Evolutionary conservation across 441 rosid genomes (phyloP).

Genomic region (Croton laevigatus): DNA sequence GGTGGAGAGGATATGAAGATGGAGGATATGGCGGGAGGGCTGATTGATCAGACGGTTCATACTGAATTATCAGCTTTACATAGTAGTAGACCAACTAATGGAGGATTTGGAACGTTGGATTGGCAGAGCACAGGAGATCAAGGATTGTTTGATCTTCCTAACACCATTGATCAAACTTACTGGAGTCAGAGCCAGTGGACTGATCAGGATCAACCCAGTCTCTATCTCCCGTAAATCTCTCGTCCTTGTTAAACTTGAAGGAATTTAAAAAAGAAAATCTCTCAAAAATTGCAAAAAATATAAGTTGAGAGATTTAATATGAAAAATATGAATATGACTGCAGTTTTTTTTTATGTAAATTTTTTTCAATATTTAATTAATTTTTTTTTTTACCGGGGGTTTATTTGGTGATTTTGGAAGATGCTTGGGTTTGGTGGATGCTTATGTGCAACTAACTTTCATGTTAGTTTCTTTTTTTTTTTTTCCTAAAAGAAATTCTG

Average conservation of each 20-base stretch:
- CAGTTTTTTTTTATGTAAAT: slow-evolving; percentile 26
- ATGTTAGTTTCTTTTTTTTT: slow-evolving; percentile 18
- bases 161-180: slow-evolving; percentile 65
- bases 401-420: slow-evolving; percentile 15
- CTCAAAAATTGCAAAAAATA: slow-evolving; percentile 2
- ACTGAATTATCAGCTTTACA: slow-evolving; percentile 33
- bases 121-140: slow-evolving; percentile 67
- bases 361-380: slow-evolving; percentile 15
- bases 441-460: slow-evolving; percentile 27
- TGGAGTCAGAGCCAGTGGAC: slow-evolving; percentile 81
- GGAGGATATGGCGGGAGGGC: slow-evolving; percentile 31
- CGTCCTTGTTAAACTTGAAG: slow-evolving; percentile 14
- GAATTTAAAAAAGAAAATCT: slow-evolving; percentile 4
- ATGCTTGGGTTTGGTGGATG: slow-evolving; percentile 22
- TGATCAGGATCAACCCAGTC: slow-evolving; percentile 57
- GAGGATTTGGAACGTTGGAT: slow-evolving; percentile 66
- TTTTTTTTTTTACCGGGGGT: slow-evolving; percentile 20
- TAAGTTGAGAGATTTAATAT: slow-evolving; percentile 26
- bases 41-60: slow-evolving; percentile 48
- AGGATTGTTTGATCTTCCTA: slow-evolving; percentile 57
- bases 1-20: slow-evolving; percentile 23
- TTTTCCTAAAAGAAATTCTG: not conserved
- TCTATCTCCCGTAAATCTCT: slow-evolving; percentile 53
- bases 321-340: slow-evolving; percentile 33
- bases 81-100: slow-evolving; percentile 33